Percentiles rank a stretch among this genome's conserved stretches.
Conservation (phyloP, 495 filamentous ascomycete species). For the Penicillium simplicissimum region DNA sequence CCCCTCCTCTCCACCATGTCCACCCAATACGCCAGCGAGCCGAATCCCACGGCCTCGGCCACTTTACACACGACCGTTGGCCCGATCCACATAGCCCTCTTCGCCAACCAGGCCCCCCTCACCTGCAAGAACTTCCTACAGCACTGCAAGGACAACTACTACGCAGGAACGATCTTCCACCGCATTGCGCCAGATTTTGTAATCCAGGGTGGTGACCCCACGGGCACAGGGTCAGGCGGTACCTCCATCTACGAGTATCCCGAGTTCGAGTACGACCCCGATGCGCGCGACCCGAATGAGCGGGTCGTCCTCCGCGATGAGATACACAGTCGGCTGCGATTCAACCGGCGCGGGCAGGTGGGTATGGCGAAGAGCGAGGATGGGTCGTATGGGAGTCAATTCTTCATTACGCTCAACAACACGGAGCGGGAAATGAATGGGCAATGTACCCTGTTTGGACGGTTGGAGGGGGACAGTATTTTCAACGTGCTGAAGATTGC, state of each 20-base stretch:
- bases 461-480: constrained; percentile 90
- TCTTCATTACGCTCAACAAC: constrained; percentile 86
- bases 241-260: constrained; percentile 88
- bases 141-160: constrained; percentile 91
- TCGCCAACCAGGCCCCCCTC: constrained; percentile 88
- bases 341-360: constrained; percentile 85
- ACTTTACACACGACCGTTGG: constrained; percentile 86
- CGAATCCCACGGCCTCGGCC: constrained; percentile 85
- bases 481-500: constrained; percentile 94
- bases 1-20: constrained; percentile 60
- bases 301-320: constrained; percentile 78
- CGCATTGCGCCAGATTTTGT: constrained; percentile 90
- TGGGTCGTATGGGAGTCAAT: constrained; percentile 86
- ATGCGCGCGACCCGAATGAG: constrained; percentile 57
- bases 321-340: constrained; percentile 87
- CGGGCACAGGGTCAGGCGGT: constrained; percentile 87
- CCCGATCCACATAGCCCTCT: constrained; percentile 86
- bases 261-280: constrained; percentile 69
- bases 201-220: constrained; percentile 91
- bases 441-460: constrained; percentile 92
- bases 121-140: constrained; percentile 96
- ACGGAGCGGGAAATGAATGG: constrained; percentile 81
- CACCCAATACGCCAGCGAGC: constrained; percentile 89
- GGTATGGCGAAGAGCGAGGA: constrained; percentile 82
- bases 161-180: constrained; percentile 89